Base-by-base conservation (phyloP, 345 rosid species). In the Lumnitzera racemosa region DNA sequence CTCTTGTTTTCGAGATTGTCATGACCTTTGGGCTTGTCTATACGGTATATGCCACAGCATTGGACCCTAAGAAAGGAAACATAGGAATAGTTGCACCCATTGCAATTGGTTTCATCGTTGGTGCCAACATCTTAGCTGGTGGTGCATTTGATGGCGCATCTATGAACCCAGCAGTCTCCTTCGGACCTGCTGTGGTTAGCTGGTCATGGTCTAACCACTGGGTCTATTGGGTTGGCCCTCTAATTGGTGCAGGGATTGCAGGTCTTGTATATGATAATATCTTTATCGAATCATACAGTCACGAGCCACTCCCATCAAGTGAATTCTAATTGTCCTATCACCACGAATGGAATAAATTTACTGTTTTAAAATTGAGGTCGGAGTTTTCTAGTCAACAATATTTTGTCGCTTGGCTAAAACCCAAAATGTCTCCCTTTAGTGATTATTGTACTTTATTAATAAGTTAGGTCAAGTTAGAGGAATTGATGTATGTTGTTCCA, bases 91-190 rank as follows among this genome's bases (percentile, higher is more conserved):
- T 76, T 47, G 76, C 76, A 2, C 76, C 74, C 17, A 55, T 76
- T 2, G 74, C 80, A 24, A 76, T 72, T n/a, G 80, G 80, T 5
- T 72, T 72, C 71, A 76, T 72, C 6, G 80, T 76, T 2, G 80
- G 80, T 3, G 76, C 76, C 13, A 76, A 76, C 70, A 76, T 72
- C 54, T 68, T 76, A 46, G 80, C 64, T 0, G 80, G 80, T 5
- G 80, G 76, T 12, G 80, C 80, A 0, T 76, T 76, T 23, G 80
- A 76, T 46, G 76, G 80, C 7, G 80, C 76, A 36, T 85, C 91
- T 15, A 85, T 85, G 91, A 85, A 85, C 88, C 91, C 91, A 0
- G 91, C 91, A 0, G 88, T 85, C 14, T 82, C 88, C 2, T 85
- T 85, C 20, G 91, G 91, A 5, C 91, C 91, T 2, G 91, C 88